Base-by-base conservation (phyloP, 1,284 basidiomycete species). In the Somion occarium region DNA sequence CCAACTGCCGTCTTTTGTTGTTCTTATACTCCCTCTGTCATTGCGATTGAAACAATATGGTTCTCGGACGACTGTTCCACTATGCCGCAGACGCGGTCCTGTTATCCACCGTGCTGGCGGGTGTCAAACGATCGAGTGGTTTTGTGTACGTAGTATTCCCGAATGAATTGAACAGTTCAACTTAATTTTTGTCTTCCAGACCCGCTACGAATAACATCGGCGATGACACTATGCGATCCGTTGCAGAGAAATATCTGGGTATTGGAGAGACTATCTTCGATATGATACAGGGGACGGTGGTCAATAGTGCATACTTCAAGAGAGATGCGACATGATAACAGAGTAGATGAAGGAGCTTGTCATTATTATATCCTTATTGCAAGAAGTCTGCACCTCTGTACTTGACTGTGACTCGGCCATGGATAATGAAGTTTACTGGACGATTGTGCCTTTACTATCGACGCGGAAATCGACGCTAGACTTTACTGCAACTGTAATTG, bases 241-340 rank as follows among this genome's bases (percentile, higher is more conserved):
- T 91, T 19, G 82, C 91, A 5, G 88, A 96, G 59, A 82, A 80
- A 53, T 96, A 93, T 65, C 76, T 98, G 49, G 82, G 85, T 24
- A 74, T 93, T 22, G 95, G 95, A 53, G 95, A 98, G 70, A 85
- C 85, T 12, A 70, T 96, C 34, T 98, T 96, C 70, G 90, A 91
- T 61, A 77, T 91, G 65, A 73, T 88, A 39, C 86, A 92, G 61
- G 83, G 81, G 20, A 83, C 84, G 7, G 90, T 82, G 22, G 88
- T 95, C 53, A 92, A 86, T 64, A 93, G 86, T 67, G 59, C 73
- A 27, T 94, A 91, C 66, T 95, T 88, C 73, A 85, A 78, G 72
- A 71, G 70, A 62, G 71, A 75, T 53, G 63, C 61, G 60, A 60
- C 65, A 52, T 57, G 43, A 30, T 41, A 34, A 38, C 15, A 5